Evolutionary conservation across 495 filamentous ascomycete species (phyloP), one percentile per base, ranked within the genome.

Genomic region (Glarea lozoyensis): DNA sequence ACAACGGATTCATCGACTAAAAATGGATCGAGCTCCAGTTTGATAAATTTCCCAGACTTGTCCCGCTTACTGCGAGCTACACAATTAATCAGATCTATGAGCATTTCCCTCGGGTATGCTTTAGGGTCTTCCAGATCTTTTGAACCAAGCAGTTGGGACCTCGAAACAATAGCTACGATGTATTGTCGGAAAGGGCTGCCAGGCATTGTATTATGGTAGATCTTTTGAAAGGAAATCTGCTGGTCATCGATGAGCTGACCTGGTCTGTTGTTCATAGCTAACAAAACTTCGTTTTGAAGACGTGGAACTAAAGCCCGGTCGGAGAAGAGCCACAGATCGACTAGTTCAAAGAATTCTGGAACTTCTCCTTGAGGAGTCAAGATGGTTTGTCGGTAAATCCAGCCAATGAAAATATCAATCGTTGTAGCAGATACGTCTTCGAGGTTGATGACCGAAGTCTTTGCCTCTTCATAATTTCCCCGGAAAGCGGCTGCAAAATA

Each of bases 61-160:
- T n/a, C n/a, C n/a, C n/a, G n/a, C n/a, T n/a, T n/a, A n/a, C n/a
- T n/a, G n/a, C n/a, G n/a, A n/a, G n/a, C n/a, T n/a, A n/a, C n/a
- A n/a, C 17, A 37, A 21, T 37, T 37, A 16, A 37, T 20, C 5
- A 37, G 19, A 21, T 37, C 35, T 20, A 37, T 37, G 17, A 37
- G 35, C 18, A 37, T 11, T 21, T 37, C 35, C 17, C 18, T 4
- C 3, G 35, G 35, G n/a, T 37, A 37, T 9, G 11, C 4, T 3
- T 21, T 6, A 5, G 35, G 17, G 9, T 10, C 3, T 9, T 5
- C n/a, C n/a, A n/a, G 16, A 20, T 9, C 18, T 35, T 35, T 16
- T 9, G 4, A 20, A 10, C 10, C 3, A 20, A 7, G 5, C 32
- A 16, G 10, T 9, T 37, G 3, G 35, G 6, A 16, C 10, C 4